phyloP scores from a whole-genome alignment of 176 grass and related monocot species.

The Avena eriantha region DNA sequence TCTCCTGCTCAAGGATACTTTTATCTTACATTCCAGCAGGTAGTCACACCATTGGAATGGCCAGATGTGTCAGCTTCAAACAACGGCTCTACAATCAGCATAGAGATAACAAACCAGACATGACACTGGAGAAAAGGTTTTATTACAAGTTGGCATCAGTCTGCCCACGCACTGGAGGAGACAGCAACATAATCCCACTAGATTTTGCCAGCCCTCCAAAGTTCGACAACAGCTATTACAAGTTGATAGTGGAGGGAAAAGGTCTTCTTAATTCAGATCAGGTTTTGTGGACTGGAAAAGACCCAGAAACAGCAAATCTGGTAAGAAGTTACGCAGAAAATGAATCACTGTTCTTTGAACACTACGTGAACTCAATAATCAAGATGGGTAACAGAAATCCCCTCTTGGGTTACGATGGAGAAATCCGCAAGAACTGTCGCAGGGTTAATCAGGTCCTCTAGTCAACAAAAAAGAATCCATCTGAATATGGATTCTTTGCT shows the following conservation, averaged over 20 bases:
- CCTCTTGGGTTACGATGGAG: constrained; percentile 59
- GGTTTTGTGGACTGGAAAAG: constrained; percentile 69
- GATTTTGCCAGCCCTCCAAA: constrained; percentile 57
- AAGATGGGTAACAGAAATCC: constrained; percentile 78
- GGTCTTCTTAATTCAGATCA: constrained; percentile 84
- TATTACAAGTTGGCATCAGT: constrained; percentile 51
- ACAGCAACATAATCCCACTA: constrained; percentile 59
- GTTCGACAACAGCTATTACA: constrained; percentile 91
- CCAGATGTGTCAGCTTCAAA: constrained; percentile 85
- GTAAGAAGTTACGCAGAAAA: constrained; percentile 73
- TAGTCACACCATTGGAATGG: constrained; percentile 79
- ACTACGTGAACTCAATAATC: constrained; percentile 74
- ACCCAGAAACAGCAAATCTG: constrained; percentile 54
- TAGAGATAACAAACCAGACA: constrained; percentile 56
- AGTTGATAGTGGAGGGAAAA: constrained; percentile 65
- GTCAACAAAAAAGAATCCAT: not conserved
- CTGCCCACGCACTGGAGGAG: constrained; percentile 70
- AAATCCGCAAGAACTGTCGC: constrained; percentile 70
- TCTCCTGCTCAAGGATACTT: constrained; percentile 6
- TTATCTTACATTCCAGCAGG: constrained; percentile 56
- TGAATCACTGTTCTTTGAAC: constrained; percentile 68
- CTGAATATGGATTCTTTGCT: constrained; percentile 30
- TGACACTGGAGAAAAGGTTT: constrained; percentile 61
- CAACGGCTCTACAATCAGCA: constrained; percentile 89
- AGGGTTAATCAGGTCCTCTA: constrained; percentile 58